phyloP scores from a whole-genome alignment of 371 early-diverging fungal genomes.

The Mucor lusitanicus region DNA sequence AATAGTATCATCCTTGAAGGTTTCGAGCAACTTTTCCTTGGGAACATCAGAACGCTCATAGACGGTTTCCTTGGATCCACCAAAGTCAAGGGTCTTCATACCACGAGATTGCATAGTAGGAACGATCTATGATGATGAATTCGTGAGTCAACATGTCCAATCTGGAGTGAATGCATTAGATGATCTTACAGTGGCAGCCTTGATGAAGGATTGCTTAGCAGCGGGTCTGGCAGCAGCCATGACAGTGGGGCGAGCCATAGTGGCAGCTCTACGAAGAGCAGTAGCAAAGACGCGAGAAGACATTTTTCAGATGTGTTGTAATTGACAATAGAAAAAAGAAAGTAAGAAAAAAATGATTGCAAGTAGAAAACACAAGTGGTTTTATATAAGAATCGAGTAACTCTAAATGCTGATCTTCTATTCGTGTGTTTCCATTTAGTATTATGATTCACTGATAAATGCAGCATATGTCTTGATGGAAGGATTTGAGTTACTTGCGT shows the following conservation, averaged over 20 bases:
- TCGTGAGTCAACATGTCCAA: not conserved
- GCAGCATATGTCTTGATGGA: conserved; percentile 1
- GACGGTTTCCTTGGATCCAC: conserved; percentile 89
- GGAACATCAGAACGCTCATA: conserved; percentile 96
- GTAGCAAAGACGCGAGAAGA: conserved; percentile 45
- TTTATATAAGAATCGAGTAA: not conserved
- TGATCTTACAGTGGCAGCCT: conserved; percentile 25
- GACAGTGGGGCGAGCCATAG: conserved; percentile 34
- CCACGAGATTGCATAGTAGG: conserved; percentile 67
- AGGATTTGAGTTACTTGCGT: not conserved
- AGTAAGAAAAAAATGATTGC: no score
- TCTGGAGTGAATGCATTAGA: conserved; percentile 14
- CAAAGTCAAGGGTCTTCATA: conserved; percentile 94
- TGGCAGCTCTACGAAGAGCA: conserved; percentile 46
- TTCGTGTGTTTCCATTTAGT: not conserved
- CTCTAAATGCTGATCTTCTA: not conserved
- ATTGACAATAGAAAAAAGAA: not conserved
- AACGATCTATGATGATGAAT: conserved; percentile 4
- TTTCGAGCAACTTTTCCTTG: conserved; percentile 84
- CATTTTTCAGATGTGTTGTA: conserved; percentile 17
- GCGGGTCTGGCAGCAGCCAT: conserved; percentile 26
- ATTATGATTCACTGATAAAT: conserved; percentile 9
- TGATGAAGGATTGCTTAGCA: conserved; percentile 15
- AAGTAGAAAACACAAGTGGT: not conserved
- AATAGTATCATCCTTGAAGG: conserved; percentile 93